A percentile compares a stretch with the other conserved stretches of the same genome.
These are phyloP conservation scores for Stephania japonica DNA, from an alignment of 164 flowering plant species.

Conservation along the genomic window DNA sequence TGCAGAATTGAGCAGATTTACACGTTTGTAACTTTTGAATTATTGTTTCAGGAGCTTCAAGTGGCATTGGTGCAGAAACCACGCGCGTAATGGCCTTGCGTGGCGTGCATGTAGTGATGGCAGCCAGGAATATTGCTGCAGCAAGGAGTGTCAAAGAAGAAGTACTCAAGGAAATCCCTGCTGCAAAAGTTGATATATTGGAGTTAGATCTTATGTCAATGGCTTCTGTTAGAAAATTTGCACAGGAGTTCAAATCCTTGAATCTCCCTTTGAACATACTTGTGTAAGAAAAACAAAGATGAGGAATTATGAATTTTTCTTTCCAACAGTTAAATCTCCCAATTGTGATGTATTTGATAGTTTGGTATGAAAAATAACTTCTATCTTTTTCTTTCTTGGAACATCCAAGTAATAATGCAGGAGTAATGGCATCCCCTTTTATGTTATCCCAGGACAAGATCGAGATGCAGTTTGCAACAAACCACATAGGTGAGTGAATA, in stretches of 20 bases:
- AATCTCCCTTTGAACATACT: slow-evolving; percentile 59
- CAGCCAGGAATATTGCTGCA: slow-evolving; percentile 52
- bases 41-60: slow-evolving; percentile 61
- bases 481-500: slow-evolving; percentile 46
- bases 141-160: slow-evolving; percentile 47
- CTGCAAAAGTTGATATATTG: slow-evolving; percentile 66
- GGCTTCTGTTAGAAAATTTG: slow-evolving; percentile 62
- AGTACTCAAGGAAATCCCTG: slow-evolving; percentile 46
- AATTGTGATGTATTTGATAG: background rate
- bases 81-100: slow-evolving; percentile 67
- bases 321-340: background rate
- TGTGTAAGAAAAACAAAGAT: slow-evolving; percentile 40
- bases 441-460: slow-evolving; percentile 57
- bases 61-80: slow-evolving; percentile 79
- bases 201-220: slow-evolving; percentile 70
- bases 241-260: slow-evolving; percentile 40
- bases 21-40: background rate
- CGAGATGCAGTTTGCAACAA: slow-evolving; percentile 75
- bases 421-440: slow-evolving; percentile 56
- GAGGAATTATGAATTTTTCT: background rate
- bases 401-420: slow-evolving; percentile 65
- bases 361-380: background rate
- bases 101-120: slow-evolving; percentile 72
- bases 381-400: background rate
- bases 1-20: background rate